A percentile compares a stretch with the other conserved stretches of the same genome.
These are phyloP conservation scores for Dissophora ornata DNA, from an alignment of 192 early-diverging fungal genomes.

Conservation along the genomic window DNA sequence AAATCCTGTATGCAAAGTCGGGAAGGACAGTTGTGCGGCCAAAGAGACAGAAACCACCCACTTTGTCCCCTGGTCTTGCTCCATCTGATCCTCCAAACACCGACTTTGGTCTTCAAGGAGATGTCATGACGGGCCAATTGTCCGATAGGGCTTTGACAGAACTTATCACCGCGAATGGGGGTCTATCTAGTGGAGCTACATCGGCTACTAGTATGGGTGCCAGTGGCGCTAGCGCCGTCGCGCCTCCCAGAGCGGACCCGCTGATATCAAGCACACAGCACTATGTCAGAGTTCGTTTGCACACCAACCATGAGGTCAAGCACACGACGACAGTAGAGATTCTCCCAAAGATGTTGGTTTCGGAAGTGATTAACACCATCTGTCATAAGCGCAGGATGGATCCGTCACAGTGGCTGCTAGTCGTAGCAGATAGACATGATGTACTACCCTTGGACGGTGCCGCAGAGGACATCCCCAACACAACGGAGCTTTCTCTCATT, in stretches of 20 bases:
- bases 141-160: background rate
- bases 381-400: conserved; percentile 91
- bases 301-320: conserved; percentile 76
- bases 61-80: conserved; percentile 11
- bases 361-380: conserved; percentile 84
- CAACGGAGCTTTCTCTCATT: conserved; percentile 77
- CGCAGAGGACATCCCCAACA: conserved; percentile 71
- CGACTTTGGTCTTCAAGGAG: background rate
- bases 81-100: conserved; percentile 14
- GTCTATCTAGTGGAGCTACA: background rate
- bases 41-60: conserved; percentile 20
- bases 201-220: background rate
- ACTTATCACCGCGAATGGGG: conserved; percentile 9
- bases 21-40: conserved; percentile 29
- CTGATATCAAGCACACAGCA: conserved; percentile 53
- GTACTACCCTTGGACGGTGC: conserved; percentile 84
- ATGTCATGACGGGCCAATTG: background rate
- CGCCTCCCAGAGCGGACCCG: conserved; percentile 29
- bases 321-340: conserved; percentile 92
- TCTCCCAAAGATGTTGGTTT: conserved; percentile 74
- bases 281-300: conserved; percentile 65
- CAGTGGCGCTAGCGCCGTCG: conserved; percentile 1
- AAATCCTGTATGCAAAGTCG: conserved; percentile 53
- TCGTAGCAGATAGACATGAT: conserved; percentile 79
- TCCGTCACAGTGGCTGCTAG: conserved; percentile 86